Evolutionary conservation across 257 asterid species (phyloP), one percentile per base, ranked within the genome.

Genomic region (Penstemon newberryi): DNA sequence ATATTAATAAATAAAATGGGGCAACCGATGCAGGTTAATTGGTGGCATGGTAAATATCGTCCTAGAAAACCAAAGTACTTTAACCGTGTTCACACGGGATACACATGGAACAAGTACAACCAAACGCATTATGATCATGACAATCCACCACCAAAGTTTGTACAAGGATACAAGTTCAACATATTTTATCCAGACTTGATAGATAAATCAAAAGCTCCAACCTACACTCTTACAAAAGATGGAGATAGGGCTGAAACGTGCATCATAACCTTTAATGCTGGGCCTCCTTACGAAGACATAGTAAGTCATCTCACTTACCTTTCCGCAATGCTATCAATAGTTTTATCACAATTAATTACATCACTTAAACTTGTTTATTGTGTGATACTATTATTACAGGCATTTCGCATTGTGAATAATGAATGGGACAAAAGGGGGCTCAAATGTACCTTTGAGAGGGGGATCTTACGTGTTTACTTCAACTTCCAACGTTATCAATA

Each of bases 51-150:
- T 72, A 87, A 87, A 71, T 89, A 82, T 73, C 87, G 89, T 3
- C 92, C 92, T 37, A 82, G 96, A 64, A 91, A 85, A 76, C 94
- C 96, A 0, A 87, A 89, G 67, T 87, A 91, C 72, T 86, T 89
- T 42, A 89, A 84, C 56, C 92, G 90, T 5, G 98, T 87, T 3
- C 47, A 59, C 44, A 85, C 82, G 10, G 83, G 90, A 9, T 82
- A 80, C n/a, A 80, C 73, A 52, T 85, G 88, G 91, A 81, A 81
- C 70, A 81, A 75, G 52, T 84, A 84, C 66, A 84, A 84, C 50
- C 86, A 81, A 51, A 84, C 88, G 43, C 82, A 83, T 53, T 85
- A 78, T 37, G 85, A 83, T 65, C 82, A 77, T 47, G 86, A 80
- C 61, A 76, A 83, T 18, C 85, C 85, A 2, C 88, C 91, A 3